Evolutionary conservation across 768 basidiomycete genomes (phyloP), one percentile per base, ranked within the genome.

Genomic region (Podaxis pistillaris): DNA sequence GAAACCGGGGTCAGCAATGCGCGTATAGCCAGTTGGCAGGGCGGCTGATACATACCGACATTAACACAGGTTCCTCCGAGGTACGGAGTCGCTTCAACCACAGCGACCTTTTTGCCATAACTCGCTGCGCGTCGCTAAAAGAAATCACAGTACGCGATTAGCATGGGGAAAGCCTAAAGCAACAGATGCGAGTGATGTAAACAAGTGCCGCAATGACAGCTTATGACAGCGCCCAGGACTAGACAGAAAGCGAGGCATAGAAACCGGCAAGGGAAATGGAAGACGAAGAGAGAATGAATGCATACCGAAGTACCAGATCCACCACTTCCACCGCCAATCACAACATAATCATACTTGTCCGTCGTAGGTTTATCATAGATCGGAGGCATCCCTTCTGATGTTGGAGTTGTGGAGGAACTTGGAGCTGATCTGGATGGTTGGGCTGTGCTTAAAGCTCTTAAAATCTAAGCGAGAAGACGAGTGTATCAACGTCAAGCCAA

Each of bases 61-160:
- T 98, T 98, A 63, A 99, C 97, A 72, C 97, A 99, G 40, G 96
- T 98, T 56, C 96, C 97, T 37, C 97, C 97, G 2, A 96, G 82
- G 44, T 83, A 71, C 9, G 86, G 83, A 4, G 86, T 84, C 50
- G 78, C 81, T 72, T 99, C 97, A 15, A 98, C 85, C 28, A 98
- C 76, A 12, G 95, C 96, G 57, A 94, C 93, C 74, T 95, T 96
- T 74, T 91, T 93, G 44, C 96, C 96, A 74, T 98, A 95, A 17
- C 82, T 81, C 17, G 93, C 93, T 13, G 96, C 97, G 60, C 97
- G 87, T 64, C 97, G 85, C 94, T 97, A 68, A 36, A n/a, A 38
- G 52, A 26, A 38, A 59, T 50, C 40, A 50, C 36, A 50, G 37
- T 19, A 19, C 12, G 7, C 38, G 41, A 40, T 57, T 44, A 46